Percentiles rank a stretch among this genome's conserved stretches.
Conservation (phyloP, 306 rosid genomes). For the Lathyrus tuberosus region DNA sequence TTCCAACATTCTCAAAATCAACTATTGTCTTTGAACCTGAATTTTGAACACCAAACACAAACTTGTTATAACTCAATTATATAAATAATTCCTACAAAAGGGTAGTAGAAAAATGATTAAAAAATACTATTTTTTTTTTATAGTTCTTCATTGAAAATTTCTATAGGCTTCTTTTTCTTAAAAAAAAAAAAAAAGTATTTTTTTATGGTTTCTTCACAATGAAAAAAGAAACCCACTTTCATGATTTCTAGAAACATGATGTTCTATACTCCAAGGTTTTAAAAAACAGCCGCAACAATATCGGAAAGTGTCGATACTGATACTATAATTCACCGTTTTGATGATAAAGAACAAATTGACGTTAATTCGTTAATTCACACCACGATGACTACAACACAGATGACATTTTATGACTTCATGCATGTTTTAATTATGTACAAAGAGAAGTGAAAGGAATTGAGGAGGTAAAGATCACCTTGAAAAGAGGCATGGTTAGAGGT, state of each 20-base stretch:
- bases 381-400: too few relatives aligned
- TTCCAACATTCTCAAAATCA: slow-evolving; percentile 56
- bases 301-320: too few relatives aligned
- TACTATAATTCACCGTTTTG: too few relatives aligned
- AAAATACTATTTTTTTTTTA: neutral
- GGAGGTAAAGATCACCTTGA: slow-evolving; percentile 49
- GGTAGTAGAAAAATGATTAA: neutral
- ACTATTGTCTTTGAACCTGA: slow-evolving; percentile 73
- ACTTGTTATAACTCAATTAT: slow-evolving; percentile 29
- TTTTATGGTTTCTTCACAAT: neutral
- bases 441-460: slow-evolving; percentile 17
- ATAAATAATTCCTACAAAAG: neutral
- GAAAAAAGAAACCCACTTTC: slow-evolving; percentile 29
- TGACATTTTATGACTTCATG: neutral
- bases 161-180: neutral
- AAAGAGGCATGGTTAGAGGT: slow-evolving; percentile 60
- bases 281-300: too few relatives aligned
- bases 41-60: slow-evolving; percentile 4
- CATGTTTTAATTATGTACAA: neutral
- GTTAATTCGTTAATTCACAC: too few relatives aligned
- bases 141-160: slow-evolving; percentile 20
- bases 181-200: neutral
- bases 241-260: neutral
- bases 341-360: too few relatives aligned
- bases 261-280: too few relatives aligned